Evolutionary conservation across 441 rosid species (phyloP), one percentile per base, ranked within the genome.

Genomic region (Hura crepitans): DNA sequence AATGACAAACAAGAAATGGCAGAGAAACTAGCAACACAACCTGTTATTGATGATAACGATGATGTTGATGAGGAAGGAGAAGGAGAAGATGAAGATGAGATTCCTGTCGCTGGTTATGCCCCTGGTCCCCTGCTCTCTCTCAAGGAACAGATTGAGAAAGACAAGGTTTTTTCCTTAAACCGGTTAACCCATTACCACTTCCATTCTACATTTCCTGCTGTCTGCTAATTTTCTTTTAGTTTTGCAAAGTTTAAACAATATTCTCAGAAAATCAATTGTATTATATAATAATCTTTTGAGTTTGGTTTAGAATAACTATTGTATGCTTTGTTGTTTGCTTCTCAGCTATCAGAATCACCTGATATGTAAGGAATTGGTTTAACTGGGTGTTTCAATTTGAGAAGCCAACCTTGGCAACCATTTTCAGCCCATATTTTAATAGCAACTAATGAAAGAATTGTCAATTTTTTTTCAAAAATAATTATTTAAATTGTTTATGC

Each of bases 111-210:
- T 75, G 84, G 77, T 58, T 86, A 82, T 74, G 80, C 75, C n/a
- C 87, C 90, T 28, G 86, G 87, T 46, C 87, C 86, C 66, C 74
- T 84, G 74, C 54, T 82, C 57, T 81, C 88, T 68, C 88, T 86
- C 79, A 82, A 84, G 73, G 86, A 84, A 70, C 90, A 84, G 77
- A 71, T 86, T 75, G 87, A 86, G 72, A 86, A 84, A 78, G 90
- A 86, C 83, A 81, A 86, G 90, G 90, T 86, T 61, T 74, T 74
- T 6, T 4, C 2, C 0, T 33, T 15, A n/a, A n/a, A n/a, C n/a
- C n/a, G n/a, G n/a, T n/a, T 43, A 3, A 13, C 43, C 9, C 42
- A 5, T 51, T 8, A 8, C 13, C 11, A 54, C 15, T 54, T 39
- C 3, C 6, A 8, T 59, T 37, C 17, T 17, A 17, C 1, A 23